Conservation (phyloP, 495 filamentous ascomycete genomes). For the Penicillium daleae region DNA sequence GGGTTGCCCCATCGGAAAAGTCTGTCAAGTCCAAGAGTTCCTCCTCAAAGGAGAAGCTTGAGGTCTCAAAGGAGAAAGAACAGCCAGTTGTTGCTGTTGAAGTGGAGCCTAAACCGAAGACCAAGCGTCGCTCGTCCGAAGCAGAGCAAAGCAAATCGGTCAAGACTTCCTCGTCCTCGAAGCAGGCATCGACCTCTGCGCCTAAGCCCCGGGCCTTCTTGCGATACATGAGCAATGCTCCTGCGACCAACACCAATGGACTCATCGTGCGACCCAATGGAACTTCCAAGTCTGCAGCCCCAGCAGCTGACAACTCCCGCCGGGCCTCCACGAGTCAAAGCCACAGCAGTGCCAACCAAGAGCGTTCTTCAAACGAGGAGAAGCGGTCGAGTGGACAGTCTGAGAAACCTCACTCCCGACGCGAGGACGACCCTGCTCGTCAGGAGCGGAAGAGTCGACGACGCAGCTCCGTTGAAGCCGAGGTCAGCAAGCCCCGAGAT, state of each 20-base stretch:
- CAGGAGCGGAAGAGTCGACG: conserved; percentile 20
- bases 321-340: conserved; percentile 38
- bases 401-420: conserved; percentile 30
- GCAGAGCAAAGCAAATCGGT: conserved; percentile 24
- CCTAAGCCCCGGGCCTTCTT: conserved; percentile 38
- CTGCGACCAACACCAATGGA: conserved; percentile 37
- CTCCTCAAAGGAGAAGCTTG: conserved; percentile 7
- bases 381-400: conserved; percentile 36
- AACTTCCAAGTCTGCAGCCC: conserved; percentile 32
- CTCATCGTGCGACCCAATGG: conserved; percentile 43
- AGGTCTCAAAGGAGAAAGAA: conserved; percentile 22
- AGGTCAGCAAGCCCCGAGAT: conserved; percentile 17
- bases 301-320: conserved; percentile 31
- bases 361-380: conserved; percentile 32
- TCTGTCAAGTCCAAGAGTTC: conserved; percentile 22
- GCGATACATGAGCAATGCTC: conserved; percentile 46
- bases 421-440: conserved; percentile 23
- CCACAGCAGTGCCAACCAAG: conserved; percentile 35
- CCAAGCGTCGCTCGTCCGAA: conserved; percentile 32
- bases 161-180: conserved; percentile 35
- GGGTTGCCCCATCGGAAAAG: conserved; percentile 19
- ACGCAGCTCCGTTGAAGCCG: conserved; percentile 19
- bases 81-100: conserved; percentile 9
- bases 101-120: conserved; percentile 20
- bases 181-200: conserved; percentile 28